Evolutionary conservation across 164 flowering plant genomes (phyloP), one percentile per base, ranked within the genome.

Genomic region (Pachysandra terminalis): DNA sequence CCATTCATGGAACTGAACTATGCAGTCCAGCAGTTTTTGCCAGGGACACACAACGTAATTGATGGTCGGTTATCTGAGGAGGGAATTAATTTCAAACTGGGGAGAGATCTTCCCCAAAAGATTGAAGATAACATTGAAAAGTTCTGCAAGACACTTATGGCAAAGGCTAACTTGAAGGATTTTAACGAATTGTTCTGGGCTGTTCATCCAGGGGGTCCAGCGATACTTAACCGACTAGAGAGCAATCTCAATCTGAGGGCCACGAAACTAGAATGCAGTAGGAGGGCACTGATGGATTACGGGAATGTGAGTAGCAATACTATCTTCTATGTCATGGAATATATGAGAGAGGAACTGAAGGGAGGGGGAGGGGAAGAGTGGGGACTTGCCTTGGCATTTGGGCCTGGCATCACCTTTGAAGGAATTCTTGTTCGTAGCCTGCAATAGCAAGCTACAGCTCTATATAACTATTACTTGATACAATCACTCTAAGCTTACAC

Each of bases 281-380:
- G 97, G 68, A 76, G 86, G 66, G 96, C 98, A 53, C 74, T 94
- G 71, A 82, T 78, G 75, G 93, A 90, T 65, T 94, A 87, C 63
- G 97, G 97, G 16, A 94, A 94, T 78, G 98, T 90, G 1, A 91
- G 98, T 60, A 94, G 98, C 62, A 91, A 90, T 61, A 88, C 96
- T 1, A 91, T 94, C 61, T 96, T 87, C 56, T 91, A 90, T 78
- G 98, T 94, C 69, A 66, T 91, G 84, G 98, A 94, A 78, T 88
- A 91, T 73, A 82, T 94, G 91, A 65, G 86, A 5, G 91, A 94
- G 66, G 95, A 90, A 74, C 53, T 67, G 74, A 90, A 87, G 71
- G 68, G 59, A 77, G 74, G 75, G 70, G 53, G 66, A 62, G 45
- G 65, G 70, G 13, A 59, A 68, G 90, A 89, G 49, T 86, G 96